A percentile compares a stretch with the other conserved stretches of the same genome.
These are phyloP conservation scores for Lathyrus oleraceus DNA, from an alignment of 306 rosid genomes.

Conservation along the genomic window DNA sequence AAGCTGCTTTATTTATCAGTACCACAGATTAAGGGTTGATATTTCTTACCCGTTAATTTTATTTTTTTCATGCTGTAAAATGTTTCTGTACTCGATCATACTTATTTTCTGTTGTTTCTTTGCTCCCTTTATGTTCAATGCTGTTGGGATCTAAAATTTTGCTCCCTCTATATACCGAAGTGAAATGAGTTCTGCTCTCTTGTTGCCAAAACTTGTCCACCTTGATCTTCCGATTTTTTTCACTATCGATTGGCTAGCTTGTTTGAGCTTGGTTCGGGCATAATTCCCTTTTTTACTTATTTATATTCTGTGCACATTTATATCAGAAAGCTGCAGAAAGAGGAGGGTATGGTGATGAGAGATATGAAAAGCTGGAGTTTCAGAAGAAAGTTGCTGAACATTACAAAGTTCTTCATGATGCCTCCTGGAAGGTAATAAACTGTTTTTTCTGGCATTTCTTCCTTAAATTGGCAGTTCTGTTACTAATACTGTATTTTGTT, in stretches of 20 bases:
- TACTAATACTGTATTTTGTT: constrained; percentile 19
- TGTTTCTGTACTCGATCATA: neutral
- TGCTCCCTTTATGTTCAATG: constrained; percentile 10
- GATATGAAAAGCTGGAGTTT: constrained; percentile 78
- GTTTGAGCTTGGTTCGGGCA: constrained; percentile 11
- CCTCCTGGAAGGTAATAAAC: constrained; percentile 78
- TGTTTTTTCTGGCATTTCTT: neutral
- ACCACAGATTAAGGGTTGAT: neutral
- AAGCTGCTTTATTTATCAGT: constrained; percentile 16
- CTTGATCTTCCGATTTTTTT: constrained; percentile 4
- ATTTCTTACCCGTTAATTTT: neutral
- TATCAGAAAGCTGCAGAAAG: constrained; percentile 88
- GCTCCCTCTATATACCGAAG: neutral
- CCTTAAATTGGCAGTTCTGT: constrained; percentile 12
- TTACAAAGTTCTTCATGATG: constrained; percentile 62
- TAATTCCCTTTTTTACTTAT: constrained; percentile 4
- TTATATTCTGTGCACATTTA: constrained; percentile 14
- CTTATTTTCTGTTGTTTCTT: constrained; percentile 7
- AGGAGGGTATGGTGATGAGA: constrained; percentile 92
- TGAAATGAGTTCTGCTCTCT: constrained; percentile 2
- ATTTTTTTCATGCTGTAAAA: constrained; percentile 15
- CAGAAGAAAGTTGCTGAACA: constrained; percentile 60
- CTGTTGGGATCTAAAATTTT: neutral
- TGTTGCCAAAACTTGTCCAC: neutral
- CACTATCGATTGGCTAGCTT: constrained; percentile 14